phyloP scores from a whole-genome alignment of 1,284 basidiomycete genomes.

The Tilletia horrida region DNA sequence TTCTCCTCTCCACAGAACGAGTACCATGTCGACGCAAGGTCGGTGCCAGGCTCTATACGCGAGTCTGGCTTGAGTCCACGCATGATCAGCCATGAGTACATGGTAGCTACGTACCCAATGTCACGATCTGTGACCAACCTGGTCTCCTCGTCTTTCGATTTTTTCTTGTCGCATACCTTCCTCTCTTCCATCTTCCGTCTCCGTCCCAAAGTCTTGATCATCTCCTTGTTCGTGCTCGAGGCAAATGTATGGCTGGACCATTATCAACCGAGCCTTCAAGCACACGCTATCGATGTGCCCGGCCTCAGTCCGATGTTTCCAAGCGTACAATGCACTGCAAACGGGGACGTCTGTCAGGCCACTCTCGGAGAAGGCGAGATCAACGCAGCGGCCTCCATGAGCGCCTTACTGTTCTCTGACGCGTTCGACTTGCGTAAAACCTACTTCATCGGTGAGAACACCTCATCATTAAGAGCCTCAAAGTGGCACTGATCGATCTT shows the following conservation, averaged over 20 bases:
- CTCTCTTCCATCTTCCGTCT: not conserved
- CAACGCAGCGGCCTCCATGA: conserved; percentile 59
- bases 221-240: conserved; percentile 55
- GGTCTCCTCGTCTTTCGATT: not conserved
- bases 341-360: conserved; percentile 57
- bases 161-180: not conserved
- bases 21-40: no score
- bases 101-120: not conserved
- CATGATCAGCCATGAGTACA: conserved; percentile 2
- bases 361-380: conserved; percentile 59
- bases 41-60: no score
- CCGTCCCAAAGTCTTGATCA: conserved; percentile 19
- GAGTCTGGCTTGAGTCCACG: not conserved
- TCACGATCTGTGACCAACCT: not conserved
- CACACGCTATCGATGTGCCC: conserved; percentile 57
- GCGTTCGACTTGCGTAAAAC: conserved; percentile 59
- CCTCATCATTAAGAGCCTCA: not conserved
- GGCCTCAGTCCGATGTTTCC: conserved; percentile 60
- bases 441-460: conserved; percentile 56
- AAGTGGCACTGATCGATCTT: not conserved
- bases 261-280: conserved; percentile 38
- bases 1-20: no score
- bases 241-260: conserved; percentile 50
- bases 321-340: conserved; percentile 57
- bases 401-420: conserved; percentile 46